Conservation (phyloP, 2,329 filamentous ascomycete species). For the Neurospora sp. region DNA sequence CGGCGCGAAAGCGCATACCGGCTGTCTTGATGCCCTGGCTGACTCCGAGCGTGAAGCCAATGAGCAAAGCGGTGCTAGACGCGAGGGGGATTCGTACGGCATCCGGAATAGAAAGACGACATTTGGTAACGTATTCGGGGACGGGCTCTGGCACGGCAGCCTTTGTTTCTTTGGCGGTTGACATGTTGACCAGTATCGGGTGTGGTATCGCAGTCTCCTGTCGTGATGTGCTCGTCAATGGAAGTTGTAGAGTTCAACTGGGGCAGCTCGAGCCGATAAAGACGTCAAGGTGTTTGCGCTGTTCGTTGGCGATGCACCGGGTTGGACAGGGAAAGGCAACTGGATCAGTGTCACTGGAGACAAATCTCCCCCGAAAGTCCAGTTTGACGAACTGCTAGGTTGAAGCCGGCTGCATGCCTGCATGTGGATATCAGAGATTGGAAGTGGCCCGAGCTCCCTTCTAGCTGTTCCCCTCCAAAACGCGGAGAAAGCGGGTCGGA, state of each 20-base stretch:
- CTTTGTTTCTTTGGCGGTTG: background rate
- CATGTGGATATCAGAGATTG: background rate
- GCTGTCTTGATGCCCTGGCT: conserved; percentile 63
- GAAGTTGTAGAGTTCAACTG: background rate
- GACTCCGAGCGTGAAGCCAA: conserved; percentile 62
- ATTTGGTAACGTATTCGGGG: conserved; percentile 17
- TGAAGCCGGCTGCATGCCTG: background rate
- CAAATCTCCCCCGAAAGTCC: background rate
- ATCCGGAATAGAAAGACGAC: conserved; percentile 53
- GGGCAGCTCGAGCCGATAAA: background rate
- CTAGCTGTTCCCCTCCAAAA: background rate
- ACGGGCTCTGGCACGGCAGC: background rate
- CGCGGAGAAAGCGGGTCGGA: background rate
- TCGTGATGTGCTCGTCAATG: background rate
- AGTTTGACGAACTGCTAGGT: background rate
- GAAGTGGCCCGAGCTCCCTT: conserved; percentile 12
- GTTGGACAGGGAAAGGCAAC: background rate
- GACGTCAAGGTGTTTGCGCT: background rate
- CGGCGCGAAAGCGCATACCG: conserved; percentile 79
- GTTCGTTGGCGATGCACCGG: background rate
- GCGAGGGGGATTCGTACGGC: conserved; percentile 56
- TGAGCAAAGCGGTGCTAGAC: conserved; percentile 49
- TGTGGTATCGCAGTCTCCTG: background rate
- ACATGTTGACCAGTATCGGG: background rate
- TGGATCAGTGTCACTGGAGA: background rate